These are phyloP conservation scores for Tulasnella sp. DNA, from an alignment of 768 basidiomycete species.

Conservation along the genomic window DNA sequence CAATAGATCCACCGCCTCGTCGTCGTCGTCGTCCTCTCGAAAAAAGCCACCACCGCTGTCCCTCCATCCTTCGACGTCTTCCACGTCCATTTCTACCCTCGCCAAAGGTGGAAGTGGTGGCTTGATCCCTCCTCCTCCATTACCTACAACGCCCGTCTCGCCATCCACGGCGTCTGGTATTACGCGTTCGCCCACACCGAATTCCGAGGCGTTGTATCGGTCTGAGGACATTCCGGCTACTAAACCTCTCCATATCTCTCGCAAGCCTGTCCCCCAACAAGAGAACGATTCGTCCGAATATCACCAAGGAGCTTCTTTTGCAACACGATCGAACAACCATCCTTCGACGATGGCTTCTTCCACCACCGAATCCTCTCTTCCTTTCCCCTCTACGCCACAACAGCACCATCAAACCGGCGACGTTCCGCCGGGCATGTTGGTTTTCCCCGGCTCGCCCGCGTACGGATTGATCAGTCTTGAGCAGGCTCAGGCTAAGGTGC, in stretches of 20 bases:
- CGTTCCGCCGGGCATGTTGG: conserved; percentile 11
- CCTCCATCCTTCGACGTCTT: background rate
- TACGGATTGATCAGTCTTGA: conserved; percentile 18
- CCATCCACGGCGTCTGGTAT: too few species aligned
- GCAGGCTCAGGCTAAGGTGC: conserved; percentile 17
- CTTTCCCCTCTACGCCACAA: background rate
- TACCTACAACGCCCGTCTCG: too few species aligned
- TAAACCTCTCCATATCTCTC: too few species aligned
- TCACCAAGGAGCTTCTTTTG: too few species aligned
- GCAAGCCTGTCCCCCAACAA: too few species aligned
- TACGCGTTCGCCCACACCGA: too few species aligned
- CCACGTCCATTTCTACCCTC: background rate
- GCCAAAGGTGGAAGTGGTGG: background rate
- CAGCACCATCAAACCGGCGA: background rate
- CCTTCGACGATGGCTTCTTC: background rate
- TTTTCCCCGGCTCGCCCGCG: conserved; percentile 18
- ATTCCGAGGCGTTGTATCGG: too few species aligned
- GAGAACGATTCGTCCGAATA: too few species aligned
- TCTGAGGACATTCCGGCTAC: too few species aligned
- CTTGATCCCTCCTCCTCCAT: too few species aligned
- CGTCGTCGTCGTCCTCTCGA: background rate
- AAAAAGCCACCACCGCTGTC: background rate
- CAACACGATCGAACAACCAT: background rate
- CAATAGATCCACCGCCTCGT: background rate
- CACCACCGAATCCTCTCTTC: background rate